phyloP scores from a whole-genome alignment of 257 asterid species.

The Buddleja alternifolia region DNA sequence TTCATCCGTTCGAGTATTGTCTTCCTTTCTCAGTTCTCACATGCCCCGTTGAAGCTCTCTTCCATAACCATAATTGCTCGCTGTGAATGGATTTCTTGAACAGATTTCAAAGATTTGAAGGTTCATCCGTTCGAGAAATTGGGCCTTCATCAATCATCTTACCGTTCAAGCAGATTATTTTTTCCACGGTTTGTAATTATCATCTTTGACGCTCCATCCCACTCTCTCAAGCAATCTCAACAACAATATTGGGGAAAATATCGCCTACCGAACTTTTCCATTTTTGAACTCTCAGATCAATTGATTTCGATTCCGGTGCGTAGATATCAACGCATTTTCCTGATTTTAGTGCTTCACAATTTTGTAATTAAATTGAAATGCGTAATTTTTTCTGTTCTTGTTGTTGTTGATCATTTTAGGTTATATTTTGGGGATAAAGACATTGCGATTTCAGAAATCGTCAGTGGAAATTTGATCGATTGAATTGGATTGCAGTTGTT shows the following conservation, averaged over 20 bases:
- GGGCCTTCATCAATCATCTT: too few relatives aligned
- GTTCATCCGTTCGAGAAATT: too few relatives aligned
- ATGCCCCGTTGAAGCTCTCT: too few relatives aligned
- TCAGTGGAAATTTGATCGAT: constrained; percentile 26
- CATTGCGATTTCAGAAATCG: background rate
- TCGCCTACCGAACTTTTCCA: background rate
- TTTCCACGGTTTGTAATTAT: too few relatives aligned
- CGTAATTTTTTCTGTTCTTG: constrained; percentile 9
- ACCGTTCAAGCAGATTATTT: too few relatives aligned
- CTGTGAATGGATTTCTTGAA: too few relatives aligned
- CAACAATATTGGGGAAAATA: constrained; percentile 22
- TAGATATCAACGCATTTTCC: constrained; percentile 11
- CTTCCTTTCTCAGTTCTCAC: too few relatives aligned
- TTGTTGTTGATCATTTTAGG: constrained; percentile 20
- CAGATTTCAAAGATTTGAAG: too few relatives aligned
- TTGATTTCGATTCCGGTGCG: constrained; percentile 46
- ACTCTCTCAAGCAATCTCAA: constrained; percentile 51
- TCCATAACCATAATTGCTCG: too few relatives aligned
- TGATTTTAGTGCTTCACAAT: constrained; percentile 1
- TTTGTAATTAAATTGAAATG: constrained; percentile 24
- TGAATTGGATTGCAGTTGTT: constrained; percentile 28
- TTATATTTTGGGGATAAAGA: constrained; percentile 13
- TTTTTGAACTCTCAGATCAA: constrained; percentile 36
- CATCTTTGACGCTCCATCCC: constrained; percentile 53
- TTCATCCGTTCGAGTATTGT: too few relatives aligned